Evolutionary conservation across 495 filamentous ascomycete species (phyloP).

Genomic region (Pseudoneurospora amorphoporcata): DNA sequence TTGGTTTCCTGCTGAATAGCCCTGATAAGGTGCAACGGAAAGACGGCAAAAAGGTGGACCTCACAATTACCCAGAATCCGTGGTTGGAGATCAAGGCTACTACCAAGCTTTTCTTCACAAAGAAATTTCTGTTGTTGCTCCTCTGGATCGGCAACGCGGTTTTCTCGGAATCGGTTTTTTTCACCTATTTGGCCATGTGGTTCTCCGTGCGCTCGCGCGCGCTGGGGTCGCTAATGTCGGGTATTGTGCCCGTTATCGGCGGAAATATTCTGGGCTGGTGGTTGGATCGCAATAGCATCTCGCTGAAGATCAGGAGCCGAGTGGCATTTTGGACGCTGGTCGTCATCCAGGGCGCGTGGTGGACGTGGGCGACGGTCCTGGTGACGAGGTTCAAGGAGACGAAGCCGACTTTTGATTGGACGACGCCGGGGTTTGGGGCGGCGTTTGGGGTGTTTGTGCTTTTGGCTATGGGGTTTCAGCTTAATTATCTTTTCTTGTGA

Average conservation of each 20-base stretch:
- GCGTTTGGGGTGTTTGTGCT: slow-evolving; percentile 50
- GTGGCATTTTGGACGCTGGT: slow-evolving; percentile 33
- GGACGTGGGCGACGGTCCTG: slow-evolving; percentile 50
- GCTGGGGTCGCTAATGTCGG: slow-evolving; percentile 51
- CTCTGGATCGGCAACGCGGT: slow-evolving; percentile 52
- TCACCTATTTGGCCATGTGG: slow-evolving; percentile 50
- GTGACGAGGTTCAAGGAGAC: slow-evolving; percentile 42
- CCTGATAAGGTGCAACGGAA: slow-evolving; percentile 46
- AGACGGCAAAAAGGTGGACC: slow-evolving; percentile 42
- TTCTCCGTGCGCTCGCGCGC: slow-evolving; percentile 53
- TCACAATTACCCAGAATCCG: slow-evolving; percentile 37
- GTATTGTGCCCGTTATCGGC: slow-evolving; percentile 45
- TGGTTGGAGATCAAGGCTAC: slow-evolving; percentile 44
- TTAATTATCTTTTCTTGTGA: slow-evolving; percentile 55
- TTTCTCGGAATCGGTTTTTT: slow-evolving; percentile 52
- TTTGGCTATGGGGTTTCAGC: slow-evolving; percentile 48
- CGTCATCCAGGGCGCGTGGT: slow-evolving; percentile 46
- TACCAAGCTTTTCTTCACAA: slow-evolving; percentile 38
- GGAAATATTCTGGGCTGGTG: slow-evolving; percentile 49
- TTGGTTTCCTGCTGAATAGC: slow-evolving; percentile 41
- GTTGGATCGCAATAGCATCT: slow-evolving; percentile 39
- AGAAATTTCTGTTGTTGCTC: slow-evolving; percentile 45
- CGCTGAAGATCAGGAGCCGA: slow-evolving; percentile 39
- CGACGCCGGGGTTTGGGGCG: slow-evolving; percentile 41
- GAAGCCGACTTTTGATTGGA: slow-evolving; percentile 49